A percentile compares a stretch with the other conserved stretches of the same genome.
phyloP scores from a whole-genome alignment of 202 grass and related monocot genomes.

The Zizania palustris region DNA sequence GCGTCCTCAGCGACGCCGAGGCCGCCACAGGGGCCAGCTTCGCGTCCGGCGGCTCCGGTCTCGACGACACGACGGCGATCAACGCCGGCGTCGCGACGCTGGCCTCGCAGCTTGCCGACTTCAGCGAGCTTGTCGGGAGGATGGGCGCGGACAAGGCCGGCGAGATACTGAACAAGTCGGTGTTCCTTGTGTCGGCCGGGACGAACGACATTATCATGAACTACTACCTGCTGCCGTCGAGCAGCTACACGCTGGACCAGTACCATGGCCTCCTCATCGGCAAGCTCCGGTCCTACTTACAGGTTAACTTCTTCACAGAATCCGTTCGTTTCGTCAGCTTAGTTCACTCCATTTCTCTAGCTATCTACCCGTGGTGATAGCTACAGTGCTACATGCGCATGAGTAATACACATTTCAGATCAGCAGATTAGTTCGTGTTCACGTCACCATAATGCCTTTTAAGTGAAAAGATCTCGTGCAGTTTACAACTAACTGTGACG shows the following conservation, averaged over 20 bases:
- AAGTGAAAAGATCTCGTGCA: too few species aligned
- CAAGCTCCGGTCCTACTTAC: conserved; percentile 32
- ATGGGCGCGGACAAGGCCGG: conserved; percentile 1
- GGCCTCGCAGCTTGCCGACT: conserved; percentile 39
- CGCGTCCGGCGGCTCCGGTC: conserved; percentile 57
- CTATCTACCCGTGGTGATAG: not conserved
- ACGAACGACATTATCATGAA: conserved; percentile 63
- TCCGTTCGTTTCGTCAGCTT: conserved; percentile 15
- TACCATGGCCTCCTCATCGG: conserved; percentile 54
- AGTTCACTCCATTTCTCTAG: not conserved
- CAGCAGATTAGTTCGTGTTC: not conserved
- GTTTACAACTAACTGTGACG: not conserved
- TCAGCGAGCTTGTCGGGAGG: conserved; percentile 32
- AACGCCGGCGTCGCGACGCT: conserved; percentile 35
- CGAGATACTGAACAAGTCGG: conserved; percentile 37
- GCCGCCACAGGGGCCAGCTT: conserved; percentile 52
- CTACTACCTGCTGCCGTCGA: conserved; percentile 52
- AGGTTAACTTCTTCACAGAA: not conserved
- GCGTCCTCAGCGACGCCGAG: conserved; percentile 8
- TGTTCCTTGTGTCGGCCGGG: conserved; percentile 43
- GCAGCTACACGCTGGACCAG: conserved; percentile 32
- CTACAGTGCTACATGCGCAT: not conserved
- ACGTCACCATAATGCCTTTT: not conserved
- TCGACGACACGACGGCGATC: conserved; percentile 51
- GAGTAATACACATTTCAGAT: not conserved